Evolutionary conservation across 192 early-diverging fungal genomes (phyloP).

Genomic region (Backusella mclennaniae): DNA sequence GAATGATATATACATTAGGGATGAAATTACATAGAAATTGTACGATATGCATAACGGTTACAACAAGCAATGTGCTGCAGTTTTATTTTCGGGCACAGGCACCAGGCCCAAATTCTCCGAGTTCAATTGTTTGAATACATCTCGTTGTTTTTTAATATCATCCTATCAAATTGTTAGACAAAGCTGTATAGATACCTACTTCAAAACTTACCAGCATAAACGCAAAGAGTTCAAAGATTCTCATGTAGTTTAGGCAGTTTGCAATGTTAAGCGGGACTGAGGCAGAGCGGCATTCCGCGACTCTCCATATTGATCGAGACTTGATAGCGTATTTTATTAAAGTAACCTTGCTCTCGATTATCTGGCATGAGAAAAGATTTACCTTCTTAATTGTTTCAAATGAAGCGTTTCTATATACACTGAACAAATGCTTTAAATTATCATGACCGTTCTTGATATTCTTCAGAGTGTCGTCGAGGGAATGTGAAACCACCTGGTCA

Average conservation of each 20-base stretch:
- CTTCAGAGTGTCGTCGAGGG: background rate
- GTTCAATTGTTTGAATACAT: background rate
- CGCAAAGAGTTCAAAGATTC: background rate
- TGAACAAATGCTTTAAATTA: background rate
- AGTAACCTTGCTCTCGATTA: background rate
- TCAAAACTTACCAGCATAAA: background rate
- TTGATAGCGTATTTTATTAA: background rate
- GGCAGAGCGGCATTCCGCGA: background rate
- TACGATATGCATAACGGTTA: background rate
- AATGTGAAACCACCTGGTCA: background rate
- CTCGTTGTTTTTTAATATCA: background rate
- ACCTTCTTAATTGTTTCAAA: background rate
- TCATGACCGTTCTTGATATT: background rate
- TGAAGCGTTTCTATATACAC: background rate
- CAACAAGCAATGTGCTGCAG: background rate
- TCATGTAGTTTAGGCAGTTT: background rate
- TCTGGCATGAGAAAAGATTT: background rate
- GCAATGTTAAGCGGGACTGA: background rate
- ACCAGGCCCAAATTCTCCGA: background rate
- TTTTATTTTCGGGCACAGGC: background rate
- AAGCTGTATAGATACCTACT: background rate
- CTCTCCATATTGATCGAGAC: background rate
- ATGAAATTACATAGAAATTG: too few relatives aligned
- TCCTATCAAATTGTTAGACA: background rate
- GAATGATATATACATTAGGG: too few relatives aligned